Evolutionary conservation across 1,139 yeast genomes (phyloP), one percentile per base, ranked within the genome.

Genomic region (Debaryomyces psychrophilus): DNA sequence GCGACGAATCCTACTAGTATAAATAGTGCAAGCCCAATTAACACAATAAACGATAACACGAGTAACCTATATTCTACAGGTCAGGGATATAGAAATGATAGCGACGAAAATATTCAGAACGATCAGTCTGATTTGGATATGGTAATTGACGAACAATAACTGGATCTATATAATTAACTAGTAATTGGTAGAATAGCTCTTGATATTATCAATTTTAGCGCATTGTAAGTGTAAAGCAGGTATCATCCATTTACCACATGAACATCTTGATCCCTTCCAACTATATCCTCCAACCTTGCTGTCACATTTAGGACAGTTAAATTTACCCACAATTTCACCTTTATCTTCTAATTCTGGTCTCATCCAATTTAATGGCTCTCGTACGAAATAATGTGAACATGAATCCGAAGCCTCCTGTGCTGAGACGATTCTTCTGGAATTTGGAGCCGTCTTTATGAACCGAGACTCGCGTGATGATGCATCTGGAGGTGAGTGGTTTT

Each of bases 321-420:
- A 83, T 58, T 86, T 88, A 2, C 99, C 99, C 61, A 92, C 97
- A 6, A 93, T 59, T 44, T 84, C 85, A 39, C 79, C 81, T 44
- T 83, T 83, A 50, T 73, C 81, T 37, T 71, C 76, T 35, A 92
- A 71, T 59, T 89, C 96, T 1, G 74, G 71, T 50, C 84, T 79
- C 99, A 93, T 93, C 99, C 99, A 93, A 29, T 75, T 72, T 47
- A 92, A 71, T 0, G 99, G 98, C 64, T 93, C 98, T 11, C 82
- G 73, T 55, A 90, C 83, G 62, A 79, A 87, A 61, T 65, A 70
- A 55, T 92, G 97, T n/a, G 95, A 87, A 63, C 99, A 93, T 2
- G 62, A 64, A 12, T 67, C 61, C 17, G 85, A 73, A 0, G 85
- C 92, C 33, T 72, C 74, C 51, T 79, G 76, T 17, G 77, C 72